Percentiles rank a stretch among this genome's conserved stretches.
phyloP scores from a whole-genome alignment of 2,329 filamentous ascomycete genomes.

The Coniella vitis region DNA sequence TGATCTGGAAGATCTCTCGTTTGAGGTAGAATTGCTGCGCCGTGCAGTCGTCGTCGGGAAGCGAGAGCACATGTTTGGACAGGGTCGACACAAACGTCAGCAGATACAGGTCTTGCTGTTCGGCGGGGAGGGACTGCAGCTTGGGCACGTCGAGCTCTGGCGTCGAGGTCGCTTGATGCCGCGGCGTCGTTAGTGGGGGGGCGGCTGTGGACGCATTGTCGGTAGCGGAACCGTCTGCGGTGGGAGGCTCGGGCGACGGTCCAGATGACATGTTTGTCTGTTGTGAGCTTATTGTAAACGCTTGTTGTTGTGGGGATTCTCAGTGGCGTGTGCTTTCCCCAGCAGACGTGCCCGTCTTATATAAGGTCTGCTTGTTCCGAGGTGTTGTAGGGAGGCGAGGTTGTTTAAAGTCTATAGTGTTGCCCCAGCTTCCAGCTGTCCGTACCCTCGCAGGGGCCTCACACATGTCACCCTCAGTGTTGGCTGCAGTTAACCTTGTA shows the following conservation, averaged over 20 bases:
- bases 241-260: constrained; percentile 14
- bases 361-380: neutral
- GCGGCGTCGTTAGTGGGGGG: constrained; percentile 17
- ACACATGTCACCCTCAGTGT: constrained; percentile 6
- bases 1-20: constrained; percentile 87
- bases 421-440: constrained; percentile 12
- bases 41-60: constrained; percentile 74
- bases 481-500: constrained; percentile 1
- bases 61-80: constrained; percentile 67
- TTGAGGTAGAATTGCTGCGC: constrained; percentile 88
- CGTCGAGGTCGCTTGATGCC: constrained; percentile 31
- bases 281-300: neutral
- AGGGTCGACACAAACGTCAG: constrained; percentile 82
- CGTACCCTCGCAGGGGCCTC: constrained; percentile 1
- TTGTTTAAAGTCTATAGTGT: constrained; percentile 1
- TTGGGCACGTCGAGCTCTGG: constrained; percentile 85
- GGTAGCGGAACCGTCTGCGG: constrained; percentile 21
- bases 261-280: constrained; percentile 17
- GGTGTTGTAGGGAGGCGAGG: neutral
- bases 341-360: constrained; percentile 1
- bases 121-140: constrained; percentile 79
- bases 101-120: constrained; percentile 93
- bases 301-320: neutral
- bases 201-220: constrained; percentile 25
- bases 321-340: constrained; percentile 9